These are phyloP conservation scores for Cystofilobasidium capitatum DNA, from an alignment of 768 basidiomycete species.

Conservation along the genomic window DNA sequence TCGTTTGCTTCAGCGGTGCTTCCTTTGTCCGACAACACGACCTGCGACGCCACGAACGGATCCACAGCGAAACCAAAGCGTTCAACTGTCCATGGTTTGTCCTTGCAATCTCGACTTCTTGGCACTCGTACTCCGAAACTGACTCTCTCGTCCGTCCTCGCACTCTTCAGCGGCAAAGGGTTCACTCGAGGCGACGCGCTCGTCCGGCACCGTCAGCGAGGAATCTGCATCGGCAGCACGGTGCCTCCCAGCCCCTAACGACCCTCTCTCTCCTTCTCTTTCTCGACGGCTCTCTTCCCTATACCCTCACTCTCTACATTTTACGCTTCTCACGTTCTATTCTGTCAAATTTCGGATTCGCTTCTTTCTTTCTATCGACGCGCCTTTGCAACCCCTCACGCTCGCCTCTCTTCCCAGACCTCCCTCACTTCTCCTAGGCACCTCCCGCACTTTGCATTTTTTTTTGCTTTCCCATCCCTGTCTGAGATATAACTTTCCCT, in stretches of 20 bases:
- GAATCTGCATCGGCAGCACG: slow-evolving; percentile 41
- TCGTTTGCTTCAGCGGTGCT: slow-evolving; percentile 33
- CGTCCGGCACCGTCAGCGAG: slow-evolving; percentile 42
- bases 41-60: slow-evolving; percentile 41
- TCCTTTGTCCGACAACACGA: slow-evolving; percentile 45
- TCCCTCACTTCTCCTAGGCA: too few species aligned
- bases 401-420: too few species aligned
- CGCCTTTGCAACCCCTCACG: too few species aligned
- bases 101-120: not conserved
- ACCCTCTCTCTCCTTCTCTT: too few species aligned
- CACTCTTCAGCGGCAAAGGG: slow-evolving; percentile 40
- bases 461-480: too few species aligned
- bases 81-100: slow-evolving; percentile 44
- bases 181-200: slow-evolving; percentile 45
- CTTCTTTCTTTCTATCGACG: too few species aligned
- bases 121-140: not conserved
- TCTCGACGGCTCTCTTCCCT: too few species aligned
- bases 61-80: slow-evolving; percentile 42
- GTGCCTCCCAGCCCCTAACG: slow-evolving; percentile 33
- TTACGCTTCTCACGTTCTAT: too few species aligned
- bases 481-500: too few species aligned
- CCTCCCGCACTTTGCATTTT: too few species aligned
- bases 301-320: too few species aligned
- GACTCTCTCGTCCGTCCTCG: not conserved
- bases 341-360: too few species aligned